Base-by-base conservation (phyloP, 2,329 filamentous ascomycete species). In the Botrytis hyacinthi region DNA sequence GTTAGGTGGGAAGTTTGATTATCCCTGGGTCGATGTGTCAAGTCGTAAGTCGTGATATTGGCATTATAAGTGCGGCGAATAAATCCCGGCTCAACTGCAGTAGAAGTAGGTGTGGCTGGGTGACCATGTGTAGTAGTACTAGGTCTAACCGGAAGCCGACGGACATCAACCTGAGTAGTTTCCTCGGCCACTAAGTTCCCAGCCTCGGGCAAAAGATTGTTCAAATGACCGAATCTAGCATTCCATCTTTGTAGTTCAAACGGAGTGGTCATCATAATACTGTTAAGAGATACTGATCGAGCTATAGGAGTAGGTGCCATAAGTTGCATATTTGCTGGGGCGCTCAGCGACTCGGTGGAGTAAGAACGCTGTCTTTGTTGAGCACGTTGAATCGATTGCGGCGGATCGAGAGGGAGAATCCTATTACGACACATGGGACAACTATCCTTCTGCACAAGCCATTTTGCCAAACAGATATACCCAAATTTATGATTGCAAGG, bases 401-500 rank as follows among this genome's bases (percentile, higher is more conserved):
- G 1, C 2, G 1, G n/a, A 12, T n/a, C 16, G 9, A 22, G 5
- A 10, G 26, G 18, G 0, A 68, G 10, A 26, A 68, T 48, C 10
- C 29, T 10, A 6, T 9, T 40, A 32, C 65, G 65, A 3, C 65
- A 68, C 37, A 68, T 37, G 29, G 65, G 65, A 57, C 65, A 68
- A 54, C 22, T 42, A 32, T 54, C 26, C 5, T 48, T 29, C 8
- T 37, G 9, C 4, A 42, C 4, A 42, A 68, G 65, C 65, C 65
- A 68, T 22, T 6, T 26, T 57, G 9, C 46, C 8, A 68, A 57
- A 68, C 65, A 68, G 26, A 42, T 0, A 40, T 18, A 29, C 4
- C 65, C 65, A 57, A 68, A 68, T 68, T 29, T 68, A 22, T 68
- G 65, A 18, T 29, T 57, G 48, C 65, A 68, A 42, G 65, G 65